phyloP scores from a whole-genome alignment of 306 rosid species.

The Canavalia ensiformis region DNA sequence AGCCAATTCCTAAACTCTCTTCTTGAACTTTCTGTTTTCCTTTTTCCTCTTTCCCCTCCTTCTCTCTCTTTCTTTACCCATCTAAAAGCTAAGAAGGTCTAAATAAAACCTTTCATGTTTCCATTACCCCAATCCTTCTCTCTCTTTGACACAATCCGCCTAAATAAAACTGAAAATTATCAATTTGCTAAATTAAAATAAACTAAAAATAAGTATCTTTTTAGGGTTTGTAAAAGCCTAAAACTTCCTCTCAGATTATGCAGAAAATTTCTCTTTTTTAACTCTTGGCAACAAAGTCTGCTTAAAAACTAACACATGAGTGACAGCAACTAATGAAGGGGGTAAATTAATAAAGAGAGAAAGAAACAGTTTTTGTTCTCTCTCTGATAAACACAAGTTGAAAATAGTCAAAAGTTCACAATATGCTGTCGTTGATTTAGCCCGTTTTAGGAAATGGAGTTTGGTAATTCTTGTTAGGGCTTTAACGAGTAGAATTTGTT shows the following conservation, averaged over 20 bases:
- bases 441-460: conserved; percentile 41
- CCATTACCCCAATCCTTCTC: conserved; percentile 52
- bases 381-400: conserved; percentile 36
- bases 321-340: conserved; percentile 43
- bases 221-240: conserved; percentile 68
- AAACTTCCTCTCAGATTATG: conserved; percentile 47
- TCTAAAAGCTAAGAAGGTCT: conserved; percentile 51
- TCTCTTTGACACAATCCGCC: conserved; percentile 50
- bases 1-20: conserved; percentile 51
- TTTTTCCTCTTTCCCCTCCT: conserved; percentile 35
- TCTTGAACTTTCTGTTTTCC: conserved; percentile 57
- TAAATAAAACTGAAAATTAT: neutral
- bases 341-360: neutral
- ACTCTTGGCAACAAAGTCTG: conserved; percentile 57
- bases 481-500: conserved; percentile 47
- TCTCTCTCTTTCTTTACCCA: conserved; percentile 20
- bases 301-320: conserved; percentile 23
- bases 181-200: conserved; percentile 41
- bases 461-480: conserved; percentile 64
- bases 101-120: conserved; percentile 58
- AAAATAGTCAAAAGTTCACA: conserved; percentile 18
- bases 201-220: neutral
- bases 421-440: neutral
- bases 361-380: neutral
- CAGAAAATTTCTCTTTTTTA: conserved; percentile 51